phyloP scores from a whole-genome alignment of 371 early-diverging fungal genomes.

The Lichtheimia ramosa region DNA sequence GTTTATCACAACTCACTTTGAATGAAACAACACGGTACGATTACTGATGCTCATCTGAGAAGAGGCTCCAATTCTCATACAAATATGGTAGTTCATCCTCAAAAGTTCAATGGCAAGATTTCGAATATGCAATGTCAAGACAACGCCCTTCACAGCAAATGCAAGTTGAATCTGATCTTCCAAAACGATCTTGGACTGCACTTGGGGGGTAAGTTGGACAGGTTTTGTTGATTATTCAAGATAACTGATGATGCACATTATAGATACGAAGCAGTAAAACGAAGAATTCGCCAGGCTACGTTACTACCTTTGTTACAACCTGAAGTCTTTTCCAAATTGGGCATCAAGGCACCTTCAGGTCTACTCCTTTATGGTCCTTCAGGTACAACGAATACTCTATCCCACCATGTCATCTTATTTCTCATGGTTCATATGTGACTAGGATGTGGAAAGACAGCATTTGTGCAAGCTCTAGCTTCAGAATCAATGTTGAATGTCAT shows the following conservation, averaged over 20 bases:
- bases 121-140: constrained; percentile 45
- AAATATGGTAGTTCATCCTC: background rate
- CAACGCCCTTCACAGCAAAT: constrained; percentile 52
- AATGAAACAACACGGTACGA: no score
- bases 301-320: constrained; percentile 69
- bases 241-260: background rate
- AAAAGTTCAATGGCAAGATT: constrained; percentile 33
- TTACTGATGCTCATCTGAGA: no score
- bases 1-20: no score
- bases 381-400: constrained; percentile 42
- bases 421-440: background rate
- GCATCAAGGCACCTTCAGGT: constrained; percentile 77
- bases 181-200: constrained; percentile 42
- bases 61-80: background rate
- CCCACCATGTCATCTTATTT: background rate
- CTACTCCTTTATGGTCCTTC: constrained; percentile 86
- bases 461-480: constrained; percentile 75
- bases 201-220: constrained; percentile 64
- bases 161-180: constrained; percentile 47
- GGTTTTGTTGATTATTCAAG: background rate
- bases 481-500: constrained; percentile 76
- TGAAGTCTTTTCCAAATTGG: constrained; percentile 63
- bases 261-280: constrained; percentile 66
- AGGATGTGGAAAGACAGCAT: constrained; percentile 86
- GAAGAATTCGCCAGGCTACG: constrained; percentile 71